A percentile compares a stretch with the other conserved stretches of the same genome.
phyloP scores from a whole-genome alignment of 2,329 filamentous ascomycete species.

The Tolypocladium tundrense region DNA sequence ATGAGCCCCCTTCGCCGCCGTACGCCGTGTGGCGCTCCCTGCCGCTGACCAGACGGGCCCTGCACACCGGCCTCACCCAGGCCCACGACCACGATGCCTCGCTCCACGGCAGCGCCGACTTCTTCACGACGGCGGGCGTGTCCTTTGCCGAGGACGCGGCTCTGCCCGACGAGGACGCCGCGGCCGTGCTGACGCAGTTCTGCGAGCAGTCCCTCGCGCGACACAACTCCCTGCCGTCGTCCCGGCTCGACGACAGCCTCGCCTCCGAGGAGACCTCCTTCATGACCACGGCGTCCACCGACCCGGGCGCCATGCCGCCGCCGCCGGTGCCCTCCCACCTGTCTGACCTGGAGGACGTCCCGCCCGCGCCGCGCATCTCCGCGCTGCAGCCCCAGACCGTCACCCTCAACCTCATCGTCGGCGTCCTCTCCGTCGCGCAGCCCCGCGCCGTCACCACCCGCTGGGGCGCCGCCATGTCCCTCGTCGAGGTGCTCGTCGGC shows the following conservation, averaged over 20 bases:
- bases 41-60: slow-evolving; percentile 31
- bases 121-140: slow-evolving; percentile 36
- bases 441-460: slow-evolving; percentile 59
- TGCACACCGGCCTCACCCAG: slow-evolving; percentile 45
- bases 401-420: slow-evolving; percentile 72
- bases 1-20: slow-evolving; percentile 17
- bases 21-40: slow-evolving; percentile 44
- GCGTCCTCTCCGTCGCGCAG: slow-evolving; percentile 61
- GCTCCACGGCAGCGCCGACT: slow-evolving; percentile 25
- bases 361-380: slow-evolving; percentile 52
- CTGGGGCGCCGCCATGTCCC: slow-evolving; percentile 49
- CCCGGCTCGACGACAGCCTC: slow-evolving; percentile 36
- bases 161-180: slow-evolving; percentile 18
- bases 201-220: slow-evolving; percentile 68
- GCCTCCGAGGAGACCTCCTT: slow-evolving; percentile 11
- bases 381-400: slow-evolving; percentile 69
- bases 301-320: not conserved
- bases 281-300: slow-evolving; percentile 9
- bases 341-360: slow-evolving; percentile 57
- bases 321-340: slow-evolving; percentile 21
- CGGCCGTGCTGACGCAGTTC: slow-evolving; percentile 49
- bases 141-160: slow-evolving; percentile 14
- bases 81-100: slow-evolving; percentile 22
- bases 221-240: slow-evolving; percentile 56
- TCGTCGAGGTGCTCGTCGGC: slow-evolving; percentile 71